phyloP scores from a whole-genome alignment of 2,329 filamentous ascomycete genomes.

The Huntiella moniliformis region DNA sequence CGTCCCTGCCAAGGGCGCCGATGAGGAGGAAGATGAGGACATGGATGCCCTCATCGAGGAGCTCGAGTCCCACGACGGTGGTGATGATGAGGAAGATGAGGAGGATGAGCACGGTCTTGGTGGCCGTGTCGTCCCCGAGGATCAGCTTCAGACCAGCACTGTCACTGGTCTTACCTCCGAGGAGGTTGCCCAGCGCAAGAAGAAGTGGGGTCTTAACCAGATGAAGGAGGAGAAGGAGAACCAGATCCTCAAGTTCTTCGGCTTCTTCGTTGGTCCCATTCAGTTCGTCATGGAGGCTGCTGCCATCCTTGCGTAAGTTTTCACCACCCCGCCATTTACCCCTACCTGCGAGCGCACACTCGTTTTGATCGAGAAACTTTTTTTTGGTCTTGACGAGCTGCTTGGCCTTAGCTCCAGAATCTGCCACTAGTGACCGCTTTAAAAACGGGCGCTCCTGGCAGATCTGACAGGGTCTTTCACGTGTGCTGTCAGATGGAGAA shows the following conservation, averaged over 20 bases:
- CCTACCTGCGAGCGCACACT: neutral
- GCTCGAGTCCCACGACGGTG: conserved; percentile 64
- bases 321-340: conserved; percentile 36
- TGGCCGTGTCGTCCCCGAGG: conserved; percentile 47
- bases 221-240: conserved; percentile 89
- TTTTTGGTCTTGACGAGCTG: too few relatives aligned
- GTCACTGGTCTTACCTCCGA: conserved; percentile 46
- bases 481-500: too few relatives aligned
- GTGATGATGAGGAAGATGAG: conserved; percentile 44
- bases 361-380: neutral
- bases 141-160: conserved; percentile 60
- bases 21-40: conserved; percentile 59
- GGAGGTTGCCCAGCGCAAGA: conserved; percentile 44
- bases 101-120: conserved; percentile 28
- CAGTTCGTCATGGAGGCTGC: conserved; percentile 89
- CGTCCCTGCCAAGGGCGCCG: conserved; percentile 21
- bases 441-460: too few relatives aligned
- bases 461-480: too few relatives aligned
- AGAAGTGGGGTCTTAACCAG: conserved; percentile 65
- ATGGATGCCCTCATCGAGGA: conserved; percentile 78
- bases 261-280: conserved; percentile 74
- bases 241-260: conserved; percentile 60
- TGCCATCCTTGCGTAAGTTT: conserved; percentile 62
- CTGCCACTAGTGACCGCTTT: too few relatives aligned
- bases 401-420: too few relatives aligned